Percentiles rank a stretch among this genome's conserved stretches.
These are phyloP conservation scores for Ceratobasidium sp. DNA, from an alignment of 1,284 basidiomycete genomes.

Conservation along the genomic window DNA sequence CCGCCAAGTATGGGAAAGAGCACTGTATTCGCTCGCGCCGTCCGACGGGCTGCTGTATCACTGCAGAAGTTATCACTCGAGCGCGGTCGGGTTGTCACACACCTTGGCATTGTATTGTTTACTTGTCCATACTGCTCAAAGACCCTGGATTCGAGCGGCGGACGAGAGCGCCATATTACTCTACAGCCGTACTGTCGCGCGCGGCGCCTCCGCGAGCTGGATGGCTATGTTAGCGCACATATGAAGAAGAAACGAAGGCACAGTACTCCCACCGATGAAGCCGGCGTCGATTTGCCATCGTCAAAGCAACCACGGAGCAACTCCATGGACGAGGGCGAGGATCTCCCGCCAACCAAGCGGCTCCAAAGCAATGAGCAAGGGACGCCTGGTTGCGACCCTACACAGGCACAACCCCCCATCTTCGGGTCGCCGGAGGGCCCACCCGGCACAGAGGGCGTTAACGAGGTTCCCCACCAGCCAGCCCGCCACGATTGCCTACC, in stretches of 20 bases:
- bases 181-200: neutral
- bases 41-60: neutral
- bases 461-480: neutral
- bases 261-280: neutral
- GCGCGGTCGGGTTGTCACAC: neutral
- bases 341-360: neutral
- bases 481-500: neutral
- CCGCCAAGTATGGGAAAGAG: too few species aligned
- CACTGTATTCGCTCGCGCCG: neutral
- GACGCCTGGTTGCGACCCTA: neutral
- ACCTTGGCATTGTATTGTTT: neutral
- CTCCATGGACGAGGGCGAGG: neutral
- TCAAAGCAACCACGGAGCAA: conserved; percentile 2
- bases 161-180: neutral
- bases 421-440: neutral
- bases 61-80: neutral
- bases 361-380: neutral
- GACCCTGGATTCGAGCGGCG: neutral
- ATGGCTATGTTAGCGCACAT: neutral
- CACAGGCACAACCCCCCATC: neutral
- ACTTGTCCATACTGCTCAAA: conserved; percentile 9
- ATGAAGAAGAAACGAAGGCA: conserved; percentile 6
- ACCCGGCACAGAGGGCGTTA: neutral
- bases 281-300: neutral
- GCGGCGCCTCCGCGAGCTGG: neutral